A percentile compares a stretch with the other conserved stretches of the same genome.
Evolutionary conservation across 805 yeast genomes (phyloP).

Genomic region (Yarrowia sp.): DNA sequence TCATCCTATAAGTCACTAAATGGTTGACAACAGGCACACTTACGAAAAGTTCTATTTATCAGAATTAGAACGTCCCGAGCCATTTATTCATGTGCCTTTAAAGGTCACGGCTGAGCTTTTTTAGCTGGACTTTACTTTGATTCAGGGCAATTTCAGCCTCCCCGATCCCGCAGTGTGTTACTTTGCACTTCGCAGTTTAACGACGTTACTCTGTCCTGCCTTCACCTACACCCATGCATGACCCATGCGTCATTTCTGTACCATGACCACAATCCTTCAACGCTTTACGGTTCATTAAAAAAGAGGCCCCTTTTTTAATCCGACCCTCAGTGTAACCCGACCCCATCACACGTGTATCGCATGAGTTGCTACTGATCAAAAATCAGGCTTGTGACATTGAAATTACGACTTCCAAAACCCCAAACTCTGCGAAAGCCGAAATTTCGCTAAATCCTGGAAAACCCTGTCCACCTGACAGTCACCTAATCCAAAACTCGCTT

Average conservation of each 20-base stretch:
- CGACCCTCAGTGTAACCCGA: not conserved
- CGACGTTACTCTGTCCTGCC: not conserved
- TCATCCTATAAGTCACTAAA: not conserved
- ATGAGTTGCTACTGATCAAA: not conserved
- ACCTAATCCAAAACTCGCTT: conserved; percentile 10
- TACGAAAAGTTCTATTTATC: no score
- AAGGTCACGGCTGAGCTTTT: no score
- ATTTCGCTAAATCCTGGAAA: not conserved
- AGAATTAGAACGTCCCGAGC: no score
- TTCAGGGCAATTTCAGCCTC: not conserved
- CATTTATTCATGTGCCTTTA: no score
- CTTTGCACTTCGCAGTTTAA: not conserved
- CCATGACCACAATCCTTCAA: conserved; percentile 5
- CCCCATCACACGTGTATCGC: not conserved
- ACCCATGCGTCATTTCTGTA: conserved; percentile 9
- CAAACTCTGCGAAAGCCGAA: not conserved
- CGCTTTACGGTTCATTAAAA: not conserved
- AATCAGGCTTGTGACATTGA: not conserved
- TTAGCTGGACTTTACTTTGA: no score
- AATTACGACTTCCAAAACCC: not conserved
- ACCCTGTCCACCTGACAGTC: conserved; percentile 3
- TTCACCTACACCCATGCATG: not conserved
- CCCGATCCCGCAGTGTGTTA: not conserved
- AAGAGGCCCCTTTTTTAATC: not conserved
- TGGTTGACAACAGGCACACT: no score